Conservation (phyloP, 148 eudicot species). For the Beta vulgaris region DNA sequence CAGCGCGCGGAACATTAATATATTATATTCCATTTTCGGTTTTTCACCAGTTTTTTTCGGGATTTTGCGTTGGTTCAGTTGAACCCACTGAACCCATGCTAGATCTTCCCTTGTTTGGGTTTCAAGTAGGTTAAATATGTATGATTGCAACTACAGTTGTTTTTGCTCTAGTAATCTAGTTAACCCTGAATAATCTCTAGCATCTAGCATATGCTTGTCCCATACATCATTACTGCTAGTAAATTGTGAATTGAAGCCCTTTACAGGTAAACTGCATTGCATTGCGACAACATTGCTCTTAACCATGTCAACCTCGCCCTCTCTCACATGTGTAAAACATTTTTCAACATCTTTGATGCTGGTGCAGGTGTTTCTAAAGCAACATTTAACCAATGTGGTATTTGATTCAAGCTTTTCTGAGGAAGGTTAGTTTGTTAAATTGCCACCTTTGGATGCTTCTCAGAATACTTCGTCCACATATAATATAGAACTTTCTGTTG, state of each 20-base stretch:
- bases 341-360: constrained; percentile 12
- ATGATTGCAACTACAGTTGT: background rate
- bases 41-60: too few relatives aligned
- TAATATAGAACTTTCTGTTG: background rate
- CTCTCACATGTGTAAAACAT: background rate
- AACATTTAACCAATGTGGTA: constrained; percentile 68
- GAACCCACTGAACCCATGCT: too few relatives aligned
- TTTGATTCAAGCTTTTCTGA: constrained; percentile 67
- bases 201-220: background rate
- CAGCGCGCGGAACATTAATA: too few relatives aligned
- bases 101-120: too few relatives aligned
- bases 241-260: background rate
- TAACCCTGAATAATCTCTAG: background rate
- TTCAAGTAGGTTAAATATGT: background rate
- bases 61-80: too few relatives aligned
- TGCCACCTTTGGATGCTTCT: background rate
- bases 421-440: constrained; percentile 49
- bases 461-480: background rate
- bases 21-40: too few relatives aligned
- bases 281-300: background rate
- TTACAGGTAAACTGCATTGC: background rate
- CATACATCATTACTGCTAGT: background rate
- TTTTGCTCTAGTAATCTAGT: background rate
- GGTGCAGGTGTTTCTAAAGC: constrained; percentile 90
- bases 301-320: background rate